Evolutionary conservation across 1,284 basidiomycete species (phyloP), one percentile per base, ranked within the genome.

Genomic region (Pseudozyma hubeiensis): DNA sequence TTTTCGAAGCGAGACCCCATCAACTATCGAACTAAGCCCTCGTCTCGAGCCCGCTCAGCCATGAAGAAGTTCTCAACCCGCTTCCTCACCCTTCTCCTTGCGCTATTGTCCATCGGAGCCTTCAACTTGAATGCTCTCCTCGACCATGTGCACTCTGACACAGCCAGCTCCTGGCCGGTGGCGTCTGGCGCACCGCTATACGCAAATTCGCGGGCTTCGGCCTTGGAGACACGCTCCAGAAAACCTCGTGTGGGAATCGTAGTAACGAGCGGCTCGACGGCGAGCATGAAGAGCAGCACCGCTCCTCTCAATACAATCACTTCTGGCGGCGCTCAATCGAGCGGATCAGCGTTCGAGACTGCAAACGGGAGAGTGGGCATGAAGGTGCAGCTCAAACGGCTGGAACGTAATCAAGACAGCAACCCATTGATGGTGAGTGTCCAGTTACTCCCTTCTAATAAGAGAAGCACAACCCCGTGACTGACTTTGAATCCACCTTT

Each of bases 231-330:
- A 13, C 53, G 63, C 6, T 43, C 44, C 7, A 45, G 19, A 4
- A 73, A 76, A 37, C 61, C 76, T 17, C 48, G 76, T 1, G 65
- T 77, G 3, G 76, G 76, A n/a, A 67, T 78, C 37, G 74, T 78
- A 1, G 17, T 78, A 10, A 78, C 63, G 29, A 17, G 29, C 33
- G 51, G 19, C 31, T 53, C 62, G 6, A 11, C 34, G 14, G 35
- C 44, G 2, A 31, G 34, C 47, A 14, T 31, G 29, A 33, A 35
- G 4, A 44, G 34, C 19, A 17, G 39, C 8, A 14, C 37, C 2
- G 34, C 57, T 4, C 46, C 63, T 5, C 43, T 57, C 14, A 69
- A 69, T 33, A 56, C 66, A 1, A 31, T 63, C 30, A 35, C 56
- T 31, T 56, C 66, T 4, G 57, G 66, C 29, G 56, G 40, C 1